Conservation (phyloP, 805 yeast genomes). For the Ogataea paraovalis region DNA sequence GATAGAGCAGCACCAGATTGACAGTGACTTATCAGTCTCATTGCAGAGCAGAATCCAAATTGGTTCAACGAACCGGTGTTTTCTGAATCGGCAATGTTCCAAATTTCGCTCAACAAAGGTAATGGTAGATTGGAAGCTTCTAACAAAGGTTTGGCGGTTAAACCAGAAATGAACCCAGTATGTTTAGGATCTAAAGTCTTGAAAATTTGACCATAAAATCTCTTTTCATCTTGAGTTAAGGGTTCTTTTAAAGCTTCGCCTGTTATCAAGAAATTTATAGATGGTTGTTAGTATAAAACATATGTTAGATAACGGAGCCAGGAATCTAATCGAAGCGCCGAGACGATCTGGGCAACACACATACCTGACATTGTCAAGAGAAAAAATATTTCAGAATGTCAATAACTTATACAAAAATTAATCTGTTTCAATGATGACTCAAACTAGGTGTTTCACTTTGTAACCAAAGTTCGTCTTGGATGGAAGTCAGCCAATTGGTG, state of each 20-base stretch:
- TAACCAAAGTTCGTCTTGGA: too few species aligned
- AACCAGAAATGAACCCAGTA: slow-evolving; percentile 84
- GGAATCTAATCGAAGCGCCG: neutral
- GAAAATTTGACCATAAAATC: slow-evolving; percentile 70
- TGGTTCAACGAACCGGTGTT: slow-evolving; percentile 82
- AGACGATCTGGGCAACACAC: neutral
- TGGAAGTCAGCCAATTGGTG: too few species aligned
- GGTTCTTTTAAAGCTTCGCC: slow-evolving; percentile 27
- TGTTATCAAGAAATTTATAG: neutral
- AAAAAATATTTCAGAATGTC: neutral
- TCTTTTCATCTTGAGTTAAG: slow-evolving; percentile 72
- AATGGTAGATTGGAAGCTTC: slow-evolving; percentile 85
- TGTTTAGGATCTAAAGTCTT: slow-evolving; percentile 73
- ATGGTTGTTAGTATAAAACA: neutral
- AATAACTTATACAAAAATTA: neutral
- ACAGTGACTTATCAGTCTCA: slow-evolving; percentile 85
- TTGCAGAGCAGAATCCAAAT: slow-evolving; percentile 76
- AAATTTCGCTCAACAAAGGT: slow-evolving; percentile 75
- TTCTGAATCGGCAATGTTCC: slow-evolving; percentile 91
- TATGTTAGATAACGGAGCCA: too few species aligned
- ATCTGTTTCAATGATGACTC: neutral
- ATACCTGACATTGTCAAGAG: slow-evolving; percentile 2
- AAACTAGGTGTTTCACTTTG: too few species aligned
- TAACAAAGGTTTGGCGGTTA: slow-evolving; percentile 73
- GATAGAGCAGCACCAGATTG: slow-evolving; percentile 66